These are phyloP conservation scores for Colletotrichum eremochloae DNA, from an alignment of 2,329 filamentous ascomycete species.

Conservation along the genomic window DNA sequence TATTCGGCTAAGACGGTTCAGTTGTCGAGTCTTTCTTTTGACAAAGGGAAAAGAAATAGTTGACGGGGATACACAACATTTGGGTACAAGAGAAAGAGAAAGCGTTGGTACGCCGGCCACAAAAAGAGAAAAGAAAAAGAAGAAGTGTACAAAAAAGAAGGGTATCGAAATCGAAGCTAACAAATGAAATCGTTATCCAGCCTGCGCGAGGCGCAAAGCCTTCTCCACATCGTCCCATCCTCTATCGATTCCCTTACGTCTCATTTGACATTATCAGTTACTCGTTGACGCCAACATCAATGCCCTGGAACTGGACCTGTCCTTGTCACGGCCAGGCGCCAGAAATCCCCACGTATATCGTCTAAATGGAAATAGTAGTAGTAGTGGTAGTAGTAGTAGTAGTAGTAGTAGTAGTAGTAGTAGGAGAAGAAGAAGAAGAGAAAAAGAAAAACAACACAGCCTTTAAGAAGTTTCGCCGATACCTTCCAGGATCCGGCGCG, in stretches of 20 bases:
- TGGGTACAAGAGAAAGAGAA: conserved; percentile 23
- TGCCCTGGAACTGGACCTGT: conserved; percentile 6
- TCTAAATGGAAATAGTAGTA: conserved; percentile 21
- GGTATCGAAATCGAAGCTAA: conserved; percentile 49
- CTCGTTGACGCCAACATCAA: conserved; percentile 34
- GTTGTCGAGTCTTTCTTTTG: neutral
- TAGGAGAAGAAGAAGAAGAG: conserved; percentile 25
- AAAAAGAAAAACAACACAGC: conserved; percentile 30
- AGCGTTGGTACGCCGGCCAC: conserved; percentile 2
- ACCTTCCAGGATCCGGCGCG: conserved; percentile 80
- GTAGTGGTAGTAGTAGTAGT: neutral
- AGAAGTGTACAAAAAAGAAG: conserved; percentile 44
- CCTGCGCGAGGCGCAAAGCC: neutral
- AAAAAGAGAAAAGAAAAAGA: conserved; percentile 17
- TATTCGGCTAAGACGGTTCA: neutral
- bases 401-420: neutral
- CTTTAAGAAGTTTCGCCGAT: conserved; percentile 57
- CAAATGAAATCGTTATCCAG: conserved; percentile 44
- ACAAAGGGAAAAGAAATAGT: conserved; percentile 17
- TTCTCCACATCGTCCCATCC: conserved; percentile 6
- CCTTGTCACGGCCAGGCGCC: conserved; percentile 6
- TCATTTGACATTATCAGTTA: conserved; percentile 42
- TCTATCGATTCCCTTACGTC: conserved; percentile 9
- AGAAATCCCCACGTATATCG: conserved; percentile 15
- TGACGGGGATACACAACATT: neutral